Base-by-base conservation (phyloP, 495 filamentous ascomycete genomes). In the Xanthoparmelia taractica region DNA sequence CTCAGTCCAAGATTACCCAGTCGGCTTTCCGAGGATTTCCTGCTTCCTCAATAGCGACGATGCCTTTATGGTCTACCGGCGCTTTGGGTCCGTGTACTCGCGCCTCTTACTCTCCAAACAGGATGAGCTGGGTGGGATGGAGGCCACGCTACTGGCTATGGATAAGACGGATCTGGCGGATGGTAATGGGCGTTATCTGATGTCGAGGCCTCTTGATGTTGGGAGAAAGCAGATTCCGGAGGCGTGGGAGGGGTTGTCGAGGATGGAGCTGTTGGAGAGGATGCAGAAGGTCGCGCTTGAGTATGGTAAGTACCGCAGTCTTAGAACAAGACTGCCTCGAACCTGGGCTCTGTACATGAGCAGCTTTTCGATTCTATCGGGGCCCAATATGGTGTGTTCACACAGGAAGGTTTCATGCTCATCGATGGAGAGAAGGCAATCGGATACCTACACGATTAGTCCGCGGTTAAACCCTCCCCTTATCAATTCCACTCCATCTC, bases 241-340 rank as follows among this genome's bases (percentile, higher is more conserved):
- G 25, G 34, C 33, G 2, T 67, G 58, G 59, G 11, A 25, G 0
- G 56, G 57, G 23, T n/a, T 50, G 17, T 69, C 68, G 5, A 62
- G 74, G 17, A 60, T 65, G 18, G 36, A 71, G 8, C 58, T 78
- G 13, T 17, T 78, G 31, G 61, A 45, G 20, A 68, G 69, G 45
- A 59, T 78, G 10, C 65, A 69, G 36, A 60, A 58, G 15, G 73
- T 73, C 40, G 57, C 73, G 7, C 48, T 73, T 34, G 71, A 78
- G 61, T 78, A 78, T 43, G 73, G 72, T 74, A 54, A 66, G 68
- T 38, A 27, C 43, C 23, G 8, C 41, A n/a, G 20, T 8, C 41
- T 45, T 8, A 8, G 17, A 5, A n/a, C 4, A n/a, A 23, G 18
- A 45, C 41, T 45, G 5, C 18, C 8, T n/a, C 41, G 15, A 17